These are phyloP conservation scores for Xenoacremonium recifei DNA, from an alignment of 2,329 filamentous ascomycete species.

Conservation along the genomic window DNA sequence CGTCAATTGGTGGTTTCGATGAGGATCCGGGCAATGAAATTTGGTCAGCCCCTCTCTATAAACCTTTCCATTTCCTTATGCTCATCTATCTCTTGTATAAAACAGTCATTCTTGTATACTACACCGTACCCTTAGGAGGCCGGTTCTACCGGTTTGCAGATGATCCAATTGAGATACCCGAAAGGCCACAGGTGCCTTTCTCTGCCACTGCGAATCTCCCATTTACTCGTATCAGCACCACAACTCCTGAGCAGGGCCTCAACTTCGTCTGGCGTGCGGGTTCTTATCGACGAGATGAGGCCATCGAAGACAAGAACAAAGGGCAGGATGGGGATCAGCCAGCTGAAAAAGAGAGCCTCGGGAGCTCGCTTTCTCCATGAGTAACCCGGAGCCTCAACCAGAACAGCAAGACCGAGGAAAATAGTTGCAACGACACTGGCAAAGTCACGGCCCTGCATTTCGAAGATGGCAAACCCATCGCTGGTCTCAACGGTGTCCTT, in stretches of 20 bases:
- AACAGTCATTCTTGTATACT: conserved; percentile 4
- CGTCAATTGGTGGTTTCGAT: conserved; percentile 48
- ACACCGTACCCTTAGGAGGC: conserved; percentile 3
- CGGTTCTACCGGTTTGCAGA: conserved; percentile 38
- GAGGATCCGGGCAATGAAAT: no score
- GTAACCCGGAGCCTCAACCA: conserved; percentile 52
- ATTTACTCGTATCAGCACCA: conserved; percentile 41
- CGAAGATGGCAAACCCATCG: conserved; percentile 70
- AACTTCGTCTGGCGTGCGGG: conserved; percentile 65
- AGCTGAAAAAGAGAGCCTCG: conserved; percentile 63
- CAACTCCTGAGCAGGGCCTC: conserved; percentile 55
- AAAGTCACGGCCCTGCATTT: conserved; percentile 66
- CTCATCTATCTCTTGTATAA: conserved; percentile 3
- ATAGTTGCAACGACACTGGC: conserved; percentile 53
- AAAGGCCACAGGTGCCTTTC: conserved; percentile 49
- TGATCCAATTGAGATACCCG: conserved; percentile 51
- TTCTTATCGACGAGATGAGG: conserved; percentile 63
- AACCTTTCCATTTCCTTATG: neutral
- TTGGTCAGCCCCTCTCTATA: no score
- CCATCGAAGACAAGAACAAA: conserved; percentile 70
- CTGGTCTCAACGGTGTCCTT: conserved; percentile 62
- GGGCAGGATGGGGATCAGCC: conserved; percentile 63
- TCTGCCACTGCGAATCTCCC: conserved; percentile 49
- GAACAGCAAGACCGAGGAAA: conserved; percentile 50
- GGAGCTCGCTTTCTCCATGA: conserved; percentile 52